These are phyloP conservation scores for Kazachstania bromeliacearum DNA, from an alignment of 805 yeast genomes.

Conservation along the genomic window DNA sequence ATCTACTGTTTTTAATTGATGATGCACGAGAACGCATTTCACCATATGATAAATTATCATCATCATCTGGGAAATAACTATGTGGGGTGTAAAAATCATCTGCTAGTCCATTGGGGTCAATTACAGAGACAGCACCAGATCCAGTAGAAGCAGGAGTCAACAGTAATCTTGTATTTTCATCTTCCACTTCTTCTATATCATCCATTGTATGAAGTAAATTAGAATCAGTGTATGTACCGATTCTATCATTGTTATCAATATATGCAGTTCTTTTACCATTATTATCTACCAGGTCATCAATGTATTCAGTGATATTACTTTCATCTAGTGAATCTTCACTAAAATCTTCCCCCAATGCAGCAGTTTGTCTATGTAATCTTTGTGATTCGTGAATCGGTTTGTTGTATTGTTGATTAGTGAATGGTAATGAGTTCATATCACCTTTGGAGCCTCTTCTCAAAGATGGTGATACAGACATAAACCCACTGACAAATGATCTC, in stretches of 20 bases:
- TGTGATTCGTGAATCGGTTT: constrained; percentile 21
- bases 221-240: not conserved
- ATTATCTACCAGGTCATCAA: constrained; percentile 9
- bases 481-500: constrained; percentile 24
- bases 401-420: constrained; percentile 6
- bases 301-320: constrained; percentile 7
- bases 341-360: constrained; percentile 25
- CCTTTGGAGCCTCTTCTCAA: not conserved
- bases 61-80: not conserved
- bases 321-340: constrained; percentile 14
- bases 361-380: constrained; percentile 27
- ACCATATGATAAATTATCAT: not conserved
- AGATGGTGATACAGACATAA: constrained; percentile 17
- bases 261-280: constrained; percentile 3
- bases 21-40: not conserved
- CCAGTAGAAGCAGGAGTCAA: constrained; percentile 13
- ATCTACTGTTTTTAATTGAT: not conserved
- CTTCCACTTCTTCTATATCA: constrained; percentile 2
- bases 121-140: not conserved
- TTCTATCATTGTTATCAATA: constrained; percentile 2
- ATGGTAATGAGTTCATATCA: constrained; percentile 9
- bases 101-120: not conserved
- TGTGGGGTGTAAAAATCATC: not conserved
- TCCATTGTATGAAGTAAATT: not conserved
- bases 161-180: constrained; percentile 7